A percentile compares a stretch with the other conserved stretches of the same genome.
Conservation (phyloP, 306 rosid species). For the Alnus glutinosa region DNA sequence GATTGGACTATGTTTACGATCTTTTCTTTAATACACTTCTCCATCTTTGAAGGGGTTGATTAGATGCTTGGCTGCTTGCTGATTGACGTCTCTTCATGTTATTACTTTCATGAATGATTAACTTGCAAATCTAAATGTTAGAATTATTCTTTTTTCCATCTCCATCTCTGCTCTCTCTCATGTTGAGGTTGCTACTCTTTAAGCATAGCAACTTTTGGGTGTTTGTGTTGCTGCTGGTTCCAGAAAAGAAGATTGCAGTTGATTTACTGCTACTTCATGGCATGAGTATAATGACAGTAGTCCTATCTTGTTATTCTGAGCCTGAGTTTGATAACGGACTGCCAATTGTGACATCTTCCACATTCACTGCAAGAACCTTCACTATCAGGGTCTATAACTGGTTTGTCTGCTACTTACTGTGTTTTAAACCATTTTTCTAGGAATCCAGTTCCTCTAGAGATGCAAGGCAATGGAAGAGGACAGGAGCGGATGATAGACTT, state of each 20-base stretch:
- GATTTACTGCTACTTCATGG: background rate
- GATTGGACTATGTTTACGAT: constrained; percentile 11
- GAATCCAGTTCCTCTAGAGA: constrained; percentile 71
- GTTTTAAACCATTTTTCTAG: constrained; percentile 41
- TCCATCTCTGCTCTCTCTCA: background rate
- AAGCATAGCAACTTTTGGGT: background rate
- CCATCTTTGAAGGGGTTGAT: background rate
- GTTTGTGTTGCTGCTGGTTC: background rate
- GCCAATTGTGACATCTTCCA: constrained; percentile 3
- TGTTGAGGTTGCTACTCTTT: background rate
- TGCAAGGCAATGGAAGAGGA: constrained; percentile 79
- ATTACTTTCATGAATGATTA: background rate
- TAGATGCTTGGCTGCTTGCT: constrained; percentile 4
- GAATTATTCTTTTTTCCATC: background rate
- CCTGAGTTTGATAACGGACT: constrained; percentile 6
- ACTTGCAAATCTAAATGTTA: background rate
- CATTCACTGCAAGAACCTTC: background rate
- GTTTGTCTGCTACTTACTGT: constrained; percentile 8
- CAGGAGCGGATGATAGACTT: constrained; percentile 90
- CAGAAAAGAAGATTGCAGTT: background rate
- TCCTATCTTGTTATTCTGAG: background rate
- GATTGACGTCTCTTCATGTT: constrained; percentile 12
- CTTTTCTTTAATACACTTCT: background rate
- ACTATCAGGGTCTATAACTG: background rate
- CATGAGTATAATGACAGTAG: background rate